Conservation (phyloP, 306 rosid species). For the Dalbergia cochinchinensis region DNA sequence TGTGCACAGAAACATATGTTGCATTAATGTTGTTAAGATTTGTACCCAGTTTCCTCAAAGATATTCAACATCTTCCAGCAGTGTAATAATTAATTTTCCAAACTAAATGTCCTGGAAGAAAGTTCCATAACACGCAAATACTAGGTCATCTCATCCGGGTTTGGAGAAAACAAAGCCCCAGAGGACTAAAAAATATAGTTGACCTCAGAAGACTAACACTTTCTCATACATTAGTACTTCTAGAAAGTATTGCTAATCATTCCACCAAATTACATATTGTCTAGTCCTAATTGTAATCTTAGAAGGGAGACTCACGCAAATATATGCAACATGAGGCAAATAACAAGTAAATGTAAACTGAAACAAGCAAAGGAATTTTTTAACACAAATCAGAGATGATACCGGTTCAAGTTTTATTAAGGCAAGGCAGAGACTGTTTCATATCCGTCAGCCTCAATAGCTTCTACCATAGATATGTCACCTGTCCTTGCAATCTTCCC, state of each 20-base stretch:
- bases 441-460: slow-evolving; percentile 82
- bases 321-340: slow-evolving; percentile 2
- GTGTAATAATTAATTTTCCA: slow-evolving; percentile 24
- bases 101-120: slow-evolving; percentile 33
- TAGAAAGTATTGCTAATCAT: slow-evolving; percentile 8
- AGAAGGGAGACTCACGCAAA: slow-evolving; percentile 21
- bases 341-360: slow-evolving; percentile 35
- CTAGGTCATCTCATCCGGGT: slow-evolving; percentile 4
- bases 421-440: slow-evolving; percentile 64
- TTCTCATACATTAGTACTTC: too few relatives aligned
- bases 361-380: slow-evolving; percentile 26
- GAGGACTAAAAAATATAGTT: too few relatives aligned
- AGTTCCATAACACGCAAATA: slow-evolving; percentile 7
- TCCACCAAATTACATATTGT: slow-evolving; percentile 18
- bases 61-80: slow-evolving; percentile 37
- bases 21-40: neutral
- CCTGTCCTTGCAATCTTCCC: slow-evolving; percentile 88
- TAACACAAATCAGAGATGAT: slow-evolving; percentile 40
- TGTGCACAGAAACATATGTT: slow-evolving; percentile 24
- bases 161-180: too few relatives aligned
- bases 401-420: slow-evolving; percentile 45
- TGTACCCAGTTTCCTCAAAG: slow-evolving; percentile 27
- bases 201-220: too few relatives aligned
- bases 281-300: slow-evolving; percentile 23
- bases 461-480: slow-evolving; percentile 73